These are phyloP conservation scores for Zelonia costaricensis DNA, from an alignment of 208 protist genomes.

Conservation along the genomic window DNA sequence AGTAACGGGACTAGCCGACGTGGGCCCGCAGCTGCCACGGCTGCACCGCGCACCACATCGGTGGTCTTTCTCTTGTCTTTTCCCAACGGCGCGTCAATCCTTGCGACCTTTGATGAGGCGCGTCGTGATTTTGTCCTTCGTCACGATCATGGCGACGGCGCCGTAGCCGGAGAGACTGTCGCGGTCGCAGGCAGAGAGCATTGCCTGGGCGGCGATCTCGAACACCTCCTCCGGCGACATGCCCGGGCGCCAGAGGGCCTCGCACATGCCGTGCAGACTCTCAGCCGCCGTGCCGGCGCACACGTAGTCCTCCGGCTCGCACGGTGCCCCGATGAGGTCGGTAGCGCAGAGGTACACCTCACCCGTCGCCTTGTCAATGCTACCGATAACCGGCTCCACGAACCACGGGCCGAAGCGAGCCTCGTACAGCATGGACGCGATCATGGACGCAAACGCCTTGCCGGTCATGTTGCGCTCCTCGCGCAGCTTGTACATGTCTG, in stretches of 20 bases:
- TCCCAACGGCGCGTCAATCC: constrained; percentile 38
- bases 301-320: constrained; percentile 96
- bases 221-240: constrained; percentile 97
- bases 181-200: constrained; percentile 96
- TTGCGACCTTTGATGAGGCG: constrained; percentile 90
- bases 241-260: constrained; percentile 95
- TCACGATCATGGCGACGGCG: constrained; percentile 92
- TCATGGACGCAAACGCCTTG: constrained; percentile 81
- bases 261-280: constrained; percentile 98
- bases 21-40: too few relatives aligned
- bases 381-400: constrained; percentile 97
- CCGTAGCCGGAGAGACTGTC: constrained; percentile 98
- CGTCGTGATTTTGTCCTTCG: constrained; percentile 75
- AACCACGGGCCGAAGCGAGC: constrained; percentile 98
- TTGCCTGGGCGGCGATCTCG: constrained; percentile 94
- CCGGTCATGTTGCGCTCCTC: constrained; percentile 90
- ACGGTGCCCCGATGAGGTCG: constrained; percentile 96
- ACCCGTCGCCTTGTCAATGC: constrained; percentile 93
- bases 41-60: neutral
- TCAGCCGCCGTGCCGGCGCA: constrained; percentile 96
- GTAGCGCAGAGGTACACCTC: constrained; percentile 96
- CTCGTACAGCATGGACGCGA: constrained; percentile 91
- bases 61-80: neutral
- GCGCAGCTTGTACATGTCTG: constrained; percentile 90
- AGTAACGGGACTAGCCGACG: too few relatives aligned